phyloP scores from a whole-genome alignment of 768 basidiomycete genomes.

The Boletus vermiculosoides region DNA sequence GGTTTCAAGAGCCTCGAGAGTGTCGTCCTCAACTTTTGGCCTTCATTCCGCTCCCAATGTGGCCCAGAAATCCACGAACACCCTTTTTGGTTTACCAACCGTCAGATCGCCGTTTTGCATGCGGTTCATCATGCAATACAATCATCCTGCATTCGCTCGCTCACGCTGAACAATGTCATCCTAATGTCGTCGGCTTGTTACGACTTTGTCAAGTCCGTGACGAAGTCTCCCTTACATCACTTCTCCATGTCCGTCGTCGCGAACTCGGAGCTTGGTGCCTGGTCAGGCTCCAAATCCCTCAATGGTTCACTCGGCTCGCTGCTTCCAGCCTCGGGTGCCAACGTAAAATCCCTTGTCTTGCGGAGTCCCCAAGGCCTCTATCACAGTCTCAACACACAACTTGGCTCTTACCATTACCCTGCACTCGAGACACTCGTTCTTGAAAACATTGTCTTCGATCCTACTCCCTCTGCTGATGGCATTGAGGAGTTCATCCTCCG shows the following conservation, averaged over 20 bases:
- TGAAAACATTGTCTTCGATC: constrained; percentile 32
- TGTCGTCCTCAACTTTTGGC: constrained; percentile 32
- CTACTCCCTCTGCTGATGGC: constrained; percentile 16
- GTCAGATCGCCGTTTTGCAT: constrained; percentile 26
- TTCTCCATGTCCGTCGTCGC: constrained; percentile 32
- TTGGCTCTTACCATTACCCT: constrained; percentile 23
- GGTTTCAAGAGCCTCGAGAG: constrained; percentile 21
- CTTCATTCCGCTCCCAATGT: constrained; percentile 26
- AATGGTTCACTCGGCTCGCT: constrained; percentile 28
- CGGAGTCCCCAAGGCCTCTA: constrained; percentile 31
- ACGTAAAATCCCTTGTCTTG: constrained; percentile 23
- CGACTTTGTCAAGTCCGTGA: constrained; percentile 27
- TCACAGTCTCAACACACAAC: constrained; percentile 26
- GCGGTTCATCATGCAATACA: constrained; percentile 25
- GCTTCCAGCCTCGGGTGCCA: constrained; percentile 20
- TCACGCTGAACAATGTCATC: constrained; percentile 27
- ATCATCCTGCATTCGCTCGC: constrained; percentile 20
- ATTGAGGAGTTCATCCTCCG: constrained; percentile 33
- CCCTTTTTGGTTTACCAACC: constrained; percentile 33
- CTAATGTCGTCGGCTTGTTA: constrained; percentile 26
- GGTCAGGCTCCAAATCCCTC: constrained; percentile 32
- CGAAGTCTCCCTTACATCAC: constrained; percentile 28
- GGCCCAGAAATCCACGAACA: constrained; percentile 26
- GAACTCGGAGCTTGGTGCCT: constrained; percentile 29
- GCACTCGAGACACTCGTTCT: constrained; percentile 28